Evolutionary conservation across 1,284 basidiomycete species (phyloP).

Genomic region (Hypsizygus ulmarius): DNA sequence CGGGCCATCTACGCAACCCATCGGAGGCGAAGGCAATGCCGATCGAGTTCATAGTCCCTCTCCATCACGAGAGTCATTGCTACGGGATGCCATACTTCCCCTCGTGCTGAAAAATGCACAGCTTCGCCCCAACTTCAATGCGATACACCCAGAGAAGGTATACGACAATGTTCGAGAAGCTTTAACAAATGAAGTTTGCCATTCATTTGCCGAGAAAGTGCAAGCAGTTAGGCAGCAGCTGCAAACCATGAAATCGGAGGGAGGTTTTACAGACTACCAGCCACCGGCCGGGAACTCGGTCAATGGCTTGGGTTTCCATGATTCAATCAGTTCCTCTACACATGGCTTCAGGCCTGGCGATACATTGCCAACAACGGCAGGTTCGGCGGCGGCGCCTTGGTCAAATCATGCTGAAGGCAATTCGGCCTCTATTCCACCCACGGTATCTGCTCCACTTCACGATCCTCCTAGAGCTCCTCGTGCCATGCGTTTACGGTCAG

Average conservation of each 20-base stretch:
- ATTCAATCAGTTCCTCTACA: background rate
- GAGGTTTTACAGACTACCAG: background rate
- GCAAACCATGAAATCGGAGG: conserved; percentile 7
- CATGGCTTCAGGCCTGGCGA: background rate
- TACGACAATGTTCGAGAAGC: conserved; percentile 14
- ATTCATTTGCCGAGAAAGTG: conserved; percentile 20
- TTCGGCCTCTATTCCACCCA: background rate
- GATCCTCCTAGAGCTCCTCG: conserved; percentile 14
- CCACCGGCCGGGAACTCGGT: background rate
- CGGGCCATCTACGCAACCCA: background rate
- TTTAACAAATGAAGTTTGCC: conserved; percentile 21
- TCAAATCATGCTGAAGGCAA: background rate
- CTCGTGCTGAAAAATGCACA: conserved; percentile 15
- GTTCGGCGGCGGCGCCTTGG: background rate
- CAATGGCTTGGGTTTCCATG: background rate
- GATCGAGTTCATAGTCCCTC: conserved; percentile 2
- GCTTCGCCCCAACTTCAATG: conserved; percentile 7
- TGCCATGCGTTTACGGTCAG: conserved; percentile 11
- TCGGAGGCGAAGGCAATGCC: background rate
- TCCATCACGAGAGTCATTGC: background rate
- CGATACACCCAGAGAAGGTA: conserved; percentile 1
- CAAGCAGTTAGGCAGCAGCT: conserved; percentile 15
- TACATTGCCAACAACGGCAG: background rate
- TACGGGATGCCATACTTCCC: conserved; percentile 15
- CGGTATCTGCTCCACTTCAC: background rate